These are phyloP conservation scores for Melampsora abietis-canadensis DNA, from an alignment of 1,284 basidiomycete species.

Conservation along the genomic window DNA sequence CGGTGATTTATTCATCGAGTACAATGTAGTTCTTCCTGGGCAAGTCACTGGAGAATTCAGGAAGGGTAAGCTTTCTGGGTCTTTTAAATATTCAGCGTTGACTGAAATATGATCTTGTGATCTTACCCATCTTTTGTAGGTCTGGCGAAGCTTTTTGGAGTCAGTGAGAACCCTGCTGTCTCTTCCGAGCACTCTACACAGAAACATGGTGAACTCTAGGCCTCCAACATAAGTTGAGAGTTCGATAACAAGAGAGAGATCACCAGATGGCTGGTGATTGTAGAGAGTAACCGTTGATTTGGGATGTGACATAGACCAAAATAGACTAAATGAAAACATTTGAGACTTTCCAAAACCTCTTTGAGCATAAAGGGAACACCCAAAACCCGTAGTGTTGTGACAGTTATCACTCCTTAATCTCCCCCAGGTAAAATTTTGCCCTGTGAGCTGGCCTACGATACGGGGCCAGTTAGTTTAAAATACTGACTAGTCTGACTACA, in stretches of 20 bases:
- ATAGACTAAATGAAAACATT: no score
- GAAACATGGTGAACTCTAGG: slow-evolving; percentile 2
- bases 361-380: no score
- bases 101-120: neutral
- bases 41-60: slow-evolving; percentile 29
- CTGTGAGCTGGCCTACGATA: no score
- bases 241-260: neutral
- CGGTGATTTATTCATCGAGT: slow-evolving; percentile 86
- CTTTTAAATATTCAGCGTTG: neutral
- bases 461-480: no score
- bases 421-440: no score
- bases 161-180: neutral
- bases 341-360: no score
- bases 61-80: slow-evolving; percentile 2
- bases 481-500: no score
- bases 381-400: no score
- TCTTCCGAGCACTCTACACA: neutral
- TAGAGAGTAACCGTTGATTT: no score
- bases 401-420: no score
- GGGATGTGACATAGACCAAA: no score
- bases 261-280: no score
- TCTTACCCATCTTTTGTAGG: neutral
- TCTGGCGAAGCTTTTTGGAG: slow-evolving; percentile 1
- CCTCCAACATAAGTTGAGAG: neutral
- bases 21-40: slow-evolving; percentile 77